These are phyloP conservation scores for Hygrophorus russula DNA, from an alignment of 768 basidiomycete species.

Conservation along the genomic window DNA sequence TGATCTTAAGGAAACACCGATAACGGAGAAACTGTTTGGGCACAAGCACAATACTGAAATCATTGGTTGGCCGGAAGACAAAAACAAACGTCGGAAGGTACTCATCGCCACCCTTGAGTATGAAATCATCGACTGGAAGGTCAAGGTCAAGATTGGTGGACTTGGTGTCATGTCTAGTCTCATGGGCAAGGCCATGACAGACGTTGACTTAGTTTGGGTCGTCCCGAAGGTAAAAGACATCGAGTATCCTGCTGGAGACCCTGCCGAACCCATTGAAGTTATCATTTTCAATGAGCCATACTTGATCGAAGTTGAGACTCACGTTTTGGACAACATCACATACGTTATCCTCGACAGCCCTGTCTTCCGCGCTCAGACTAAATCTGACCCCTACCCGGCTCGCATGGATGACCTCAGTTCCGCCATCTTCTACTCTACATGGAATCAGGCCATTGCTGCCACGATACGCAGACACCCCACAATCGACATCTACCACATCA, in stretches of 20 bases:
- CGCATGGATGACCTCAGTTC: constrained; percentile 96
- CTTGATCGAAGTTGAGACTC: constrained; percentile 91
- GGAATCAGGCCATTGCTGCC: constrained; percentile 94
- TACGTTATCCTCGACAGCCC: constrained; percentile 91
- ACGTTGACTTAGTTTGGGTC: constrained; percentile 91
- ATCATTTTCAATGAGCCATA: constrained; percentile 95
- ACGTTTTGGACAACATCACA: constrained; percentile 89
- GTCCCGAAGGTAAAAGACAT: constrained; percentile 91
- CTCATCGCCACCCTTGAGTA: constrained; percentile 91
- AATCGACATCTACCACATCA: constrained; percentile 91
- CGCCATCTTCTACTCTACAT: constrained; percentile 95
- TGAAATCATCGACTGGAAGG: constrained; percentile 94
- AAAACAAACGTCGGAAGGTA: constrained; percentile 82
- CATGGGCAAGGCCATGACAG: constrained; percentile 98
- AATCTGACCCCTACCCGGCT: constrained; percentile 90
- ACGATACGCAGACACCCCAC: constrained; percentile 79
- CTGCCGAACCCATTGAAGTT: constrained; percentile 89
- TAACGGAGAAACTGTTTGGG: constrained; percentile 67
- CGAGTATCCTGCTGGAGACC: constrained; percentile 86
- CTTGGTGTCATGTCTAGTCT: constrained; percentile 95
- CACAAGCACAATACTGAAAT: constrained; percentile 55
- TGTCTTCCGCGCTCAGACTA: constrained; percentile 94
- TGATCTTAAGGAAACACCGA: constrained; percentile 56
- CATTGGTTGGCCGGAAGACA: constrained; percentile 96
- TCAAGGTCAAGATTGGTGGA: constrained; percentile 97